phyloP scores from a whole-genome alignment of 2,329 filamentous ascomycete genomes.

The Zasmidium cellare region DNA sequence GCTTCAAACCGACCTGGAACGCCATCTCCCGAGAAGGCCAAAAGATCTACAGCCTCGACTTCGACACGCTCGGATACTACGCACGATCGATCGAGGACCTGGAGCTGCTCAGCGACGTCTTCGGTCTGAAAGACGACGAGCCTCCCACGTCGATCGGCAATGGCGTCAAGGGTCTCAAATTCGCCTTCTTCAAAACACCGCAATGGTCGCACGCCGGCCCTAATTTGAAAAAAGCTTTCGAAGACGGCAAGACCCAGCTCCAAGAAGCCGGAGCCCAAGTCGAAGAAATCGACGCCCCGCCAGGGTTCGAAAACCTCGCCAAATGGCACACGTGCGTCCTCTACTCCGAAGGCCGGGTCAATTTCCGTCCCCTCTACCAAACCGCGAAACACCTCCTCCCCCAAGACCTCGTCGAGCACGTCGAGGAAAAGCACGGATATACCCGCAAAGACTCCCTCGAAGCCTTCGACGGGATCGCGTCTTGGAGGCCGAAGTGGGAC shows the following conservation, averaged over 20 bases:
- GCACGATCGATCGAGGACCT: constrained; percentile 60
- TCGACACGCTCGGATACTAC: constrained; percentile 65
- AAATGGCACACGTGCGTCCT: constrained; percentile 57
- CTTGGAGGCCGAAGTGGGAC: constrained; percentile 59
- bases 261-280: constrained; percentile 54
- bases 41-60: constrained; percentile 58
- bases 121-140: constrained; percentile 56
- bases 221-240: constrained; percentile 38
- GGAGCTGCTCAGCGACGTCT: constrained; percentile 55
- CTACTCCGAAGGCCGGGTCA: constrained; percentile 52
- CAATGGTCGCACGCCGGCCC: constrained; percentile 49
- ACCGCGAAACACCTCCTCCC: constrained; percentile 50
- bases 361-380: constrained; percentile 57
- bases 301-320: constrained; percentile 50
- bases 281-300: constrained; percentile 56
- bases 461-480: constrained; percentile 58
- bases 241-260: constrained; percentile 37
- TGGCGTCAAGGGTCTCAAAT: constrained; percentile 49
- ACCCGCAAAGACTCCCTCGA: constrained; percentile 52
- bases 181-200: constrained; percentile 57
- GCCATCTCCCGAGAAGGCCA: constrained; percentile 62
- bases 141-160: constrained; percentile 22
- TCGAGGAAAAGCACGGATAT: constrained; percentile 50
- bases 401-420: constrained; percentile 45
- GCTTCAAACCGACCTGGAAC: constrained; percentile 66